Base-by-base conservation (phyloP, 352 stramenopile genomes). In the Plasmopara muralis region DNA sequence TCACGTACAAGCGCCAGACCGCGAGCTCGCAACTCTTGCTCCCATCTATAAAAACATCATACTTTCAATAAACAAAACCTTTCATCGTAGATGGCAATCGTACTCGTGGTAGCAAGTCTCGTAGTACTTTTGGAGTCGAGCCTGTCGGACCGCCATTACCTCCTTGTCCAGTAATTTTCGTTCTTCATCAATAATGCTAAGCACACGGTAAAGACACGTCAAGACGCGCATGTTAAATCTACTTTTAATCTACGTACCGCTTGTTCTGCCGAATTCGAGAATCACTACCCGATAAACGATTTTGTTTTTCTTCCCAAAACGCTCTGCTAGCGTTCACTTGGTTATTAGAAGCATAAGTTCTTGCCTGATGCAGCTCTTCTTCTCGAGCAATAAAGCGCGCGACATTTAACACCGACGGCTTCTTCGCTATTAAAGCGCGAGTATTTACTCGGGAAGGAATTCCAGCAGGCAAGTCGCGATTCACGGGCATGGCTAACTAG, bases 231-330 rank as follows among this genome's bases (percentile, higher is more conserved):
- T 25, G 3, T 25, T 25, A 25, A 25, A 25, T 25, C 20, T 25
- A 25, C 20, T 25, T 25, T 25, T 25, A 25, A 48, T 31, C 20
- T 16, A 68, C 64, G 13, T 52, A 86, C 75, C 82, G 70, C 38
- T 83, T 81, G 13, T 83, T 67, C 34, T 79, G 69, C 35, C 85
- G 67, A 9, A 63, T 39, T 5, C 77, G 73, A 35, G 69, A 64
- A 41, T 74, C 76, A 33, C 68, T 84, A 4, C 75, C 72, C 2
- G 60, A 57, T 20, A 75, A 70, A 34, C 80, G 54, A 28, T 83
- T 84, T 51, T 89, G 80, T 51, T 88, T 86, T 47, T 85, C 81
- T 40, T 91, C 81, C 81, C 81, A 91, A 16, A 59, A 58, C n/a
- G 77, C 65, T 9, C 81, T 73, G 42, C 50, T 84, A 5, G 74